Evolutionary conservation across 495 filamentous ascomycete genomes (phyloP), one percentile per base, ranked within the genome.

Genomic region (Penicillium soppii): DNA sequence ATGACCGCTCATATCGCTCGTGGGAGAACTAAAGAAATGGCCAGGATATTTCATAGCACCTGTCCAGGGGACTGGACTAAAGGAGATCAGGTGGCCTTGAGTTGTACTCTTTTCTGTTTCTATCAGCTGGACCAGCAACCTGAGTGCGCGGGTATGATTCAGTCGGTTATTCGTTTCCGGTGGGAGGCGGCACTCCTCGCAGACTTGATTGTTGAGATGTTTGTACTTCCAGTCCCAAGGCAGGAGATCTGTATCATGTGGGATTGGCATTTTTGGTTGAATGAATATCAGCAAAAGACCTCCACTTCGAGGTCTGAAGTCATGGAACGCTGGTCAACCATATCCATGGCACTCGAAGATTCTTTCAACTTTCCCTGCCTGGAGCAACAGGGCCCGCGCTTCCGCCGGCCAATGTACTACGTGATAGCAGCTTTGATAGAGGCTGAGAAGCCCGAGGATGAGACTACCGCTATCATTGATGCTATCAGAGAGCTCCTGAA

Each of bases 11-110:
- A 26, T 1, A 27, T 27, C 4, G 21, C 41, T 8, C 41, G 26
- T n/a, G 12, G 13, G 8, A 43, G 23, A 43, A 15, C 26, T n/a
- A 43, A 43, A 27, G 41, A 43, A 21, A 43, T 43, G 41, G 41
- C 41, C 2, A 43, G 8, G 41, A 29, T 16, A 10, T 43, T 43
- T 21, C 23, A 27, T 27, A 12, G 3, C 10, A 27, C 32, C 7
- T 47, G 45, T 47, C 45, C 45, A 38, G 33, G 32, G 1, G 45
- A 47, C 7, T 47, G 45, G 45, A 38, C 20, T 20, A 17, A 13
- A 1, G 37, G 19, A 6, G 2, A 4, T 1, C 1, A 39, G 17
- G 37, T 39, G 37, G 37, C 19, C 10, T 39, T 10, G 19, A 7
- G 37, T 1, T 16, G 37, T 23, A 21, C 20, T 22, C 37, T 39